phyloP scores from a whole-genome alignment of 345 rosid species.

The Anacardium occidentale region DNA sequence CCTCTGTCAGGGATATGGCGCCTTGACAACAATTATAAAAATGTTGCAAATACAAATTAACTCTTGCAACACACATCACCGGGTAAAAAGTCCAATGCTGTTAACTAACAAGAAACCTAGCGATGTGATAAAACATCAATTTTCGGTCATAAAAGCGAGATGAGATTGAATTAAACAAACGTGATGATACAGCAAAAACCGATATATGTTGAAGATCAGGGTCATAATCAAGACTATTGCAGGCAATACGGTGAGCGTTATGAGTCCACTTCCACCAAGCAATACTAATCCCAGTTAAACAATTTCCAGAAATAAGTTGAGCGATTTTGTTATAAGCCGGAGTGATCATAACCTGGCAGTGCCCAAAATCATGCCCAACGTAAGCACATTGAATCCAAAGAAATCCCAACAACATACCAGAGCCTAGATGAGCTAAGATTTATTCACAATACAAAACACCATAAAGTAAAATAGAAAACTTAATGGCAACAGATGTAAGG shows the following conservation, averaged over 20 bases:
- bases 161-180: constrained; percentile 54
- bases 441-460: constrained; percentile 61
- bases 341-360: constrained; percentile 64
- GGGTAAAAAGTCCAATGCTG: constrained; percentile 94
- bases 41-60: constrained; percentile 78
- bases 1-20: constrained; percentile 66
- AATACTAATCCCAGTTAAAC: constrained; percentile 84
- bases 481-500: constrained; percentile 35
- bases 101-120: constrained; percentile 69
- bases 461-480: constrained; percentile 53
- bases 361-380: constrained; percentile 93
- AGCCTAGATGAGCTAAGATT: constrained; percentile 53
- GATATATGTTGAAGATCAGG: constrained; percentile 98
- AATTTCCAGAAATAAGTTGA: constrained; percentile 78
- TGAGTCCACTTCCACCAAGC: constrained; percentile 99
- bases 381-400: constrained; percentile 86
- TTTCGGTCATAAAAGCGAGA: constrained; percentile 69
- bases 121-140: constrained; percentile 57
- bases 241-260: constrained; percentile 83
- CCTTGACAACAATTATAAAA: constrained; percentile 57
- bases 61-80: constrained; percentile 71
- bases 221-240: constrained; percentile 85
- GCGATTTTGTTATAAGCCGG: constrained; percentile 51
- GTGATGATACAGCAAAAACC: constrained; percentile 68
- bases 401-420: constrained; percentile 62